These are phyloP conservation scores for Claviceps lovelessii DNA, from an alignment of 2,329 filamentous ascomycete species.

Conservation along the genomic window DNA sequence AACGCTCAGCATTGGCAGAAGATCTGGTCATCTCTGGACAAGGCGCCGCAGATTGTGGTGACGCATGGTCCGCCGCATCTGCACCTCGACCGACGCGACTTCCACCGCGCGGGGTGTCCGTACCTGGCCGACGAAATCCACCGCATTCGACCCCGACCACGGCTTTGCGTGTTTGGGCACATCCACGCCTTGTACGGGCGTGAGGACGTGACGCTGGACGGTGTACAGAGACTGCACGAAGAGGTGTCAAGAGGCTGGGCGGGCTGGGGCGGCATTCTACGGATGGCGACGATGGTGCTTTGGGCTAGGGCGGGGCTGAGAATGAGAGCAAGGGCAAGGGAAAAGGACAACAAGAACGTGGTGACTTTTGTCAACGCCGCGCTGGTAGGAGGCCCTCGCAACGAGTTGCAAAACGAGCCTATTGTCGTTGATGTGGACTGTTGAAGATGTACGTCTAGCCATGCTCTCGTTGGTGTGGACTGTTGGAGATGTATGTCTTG, in stretches of 20 bases:
- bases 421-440: constrained; percentile 2
- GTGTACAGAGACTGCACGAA: constrained; percentile 9
- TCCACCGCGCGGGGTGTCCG: constrained; percentile 11
- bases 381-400: constrained; percentile 5
- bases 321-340: neutral
- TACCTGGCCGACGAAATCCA: constrained; percentile 10
- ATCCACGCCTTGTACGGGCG: constrained; percentile 12
- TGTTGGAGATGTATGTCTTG: no score
- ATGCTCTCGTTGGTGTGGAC: no score
- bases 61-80: constrained; percentile 13
- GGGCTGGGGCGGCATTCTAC: constrained; percentile 8
- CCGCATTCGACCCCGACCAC: constrained; percentile 8
- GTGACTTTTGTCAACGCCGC: constrained; percentile 8
- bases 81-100: constrained; percentile 13
- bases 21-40: neutral
- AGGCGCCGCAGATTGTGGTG: constrained; percentile 11
- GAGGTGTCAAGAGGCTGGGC: constrained; percentile 9
- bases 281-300: constrained; percentile 8
- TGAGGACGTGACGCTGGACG: constrained; percentile 10
- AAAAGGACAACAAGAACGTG: neutral
- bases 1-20: constrained; percentile 6
- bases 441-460: no score
- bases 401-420: constrained; percentile 5
- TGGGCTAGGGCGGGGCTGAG: no score
- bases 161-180: constrained; percentile 13